These are phyloP conservation scores for Citrus sinensis DNA, from an alignment of 345 rosid genomes.

Conservation along the genomic window DNA sequence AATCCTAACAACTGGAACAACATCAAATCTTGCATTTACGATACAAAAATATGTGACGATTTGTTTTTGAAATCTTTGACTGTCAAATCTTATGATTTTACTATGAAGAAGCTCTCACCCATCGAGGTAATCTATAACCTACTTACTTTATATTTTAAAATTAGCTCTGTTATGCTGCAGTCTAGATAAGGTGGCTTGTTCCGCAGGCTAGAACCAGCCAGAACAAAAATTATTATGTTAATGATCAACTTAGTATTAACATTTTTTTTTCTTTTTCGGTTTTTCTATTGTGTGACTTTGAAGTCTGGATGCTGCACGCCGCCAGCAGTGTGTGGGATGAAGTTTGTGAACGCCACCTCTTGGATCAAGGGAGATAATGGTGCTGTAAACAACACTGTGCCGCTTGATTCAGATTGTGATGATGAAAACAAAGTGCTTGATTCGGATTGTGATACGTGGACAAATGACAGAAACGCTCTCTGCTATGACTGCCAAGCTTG, in stretches of 20 bases:
- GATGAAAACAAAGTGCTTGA: background rate
- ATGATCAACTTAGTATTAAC: background rate
- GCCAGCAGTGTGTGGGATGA: slow-evolving; percentile 54
- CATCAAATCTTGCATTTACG: slow-evolving; percentile 63
- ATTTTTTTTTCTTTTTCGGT: background rate
- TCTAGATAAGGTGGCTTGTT: background rate
- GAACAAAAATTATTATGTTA: no score
- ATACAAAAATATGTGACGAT: slow-evolving; percentile 43
- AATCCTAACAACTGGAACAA: slow-evolving; percentile 45
- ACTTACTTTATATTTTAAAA: background rate
- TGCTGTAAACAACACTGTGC: background rate
- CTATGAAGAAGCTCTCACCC: slow-evolving; percentile 36
- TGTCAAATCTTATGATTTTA: slow-evolving; percentile 35
- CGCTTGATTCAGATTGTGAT: slow-evolving; percentile 38
- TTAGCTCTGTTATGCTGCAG: background rate
- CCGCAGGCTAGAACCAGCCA: no score
- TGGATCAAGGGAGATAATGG: slow-evolving; percentile 41
- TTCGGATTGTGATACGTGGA: slow-evolving; percentile 58
- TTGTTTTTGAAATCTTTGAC: slow-evolving; percentile 19
- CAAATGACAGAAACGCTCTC: slow-evolving; percentile 35
- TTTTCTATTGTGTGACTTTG: background rate
- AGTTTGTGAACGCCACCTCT: slow-evolving; percentile 52
- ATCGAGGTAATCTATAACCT: slow-evolving; percentile 45
- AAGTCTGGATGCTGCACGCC: slow-evolving; percentile 86
- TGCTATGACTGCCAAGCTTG: slow-evolving; percentile 67